Evolutionary conservation across 257 asterid genomes (phyloP).

Genomic region (Agastache rugosa): DNA sequence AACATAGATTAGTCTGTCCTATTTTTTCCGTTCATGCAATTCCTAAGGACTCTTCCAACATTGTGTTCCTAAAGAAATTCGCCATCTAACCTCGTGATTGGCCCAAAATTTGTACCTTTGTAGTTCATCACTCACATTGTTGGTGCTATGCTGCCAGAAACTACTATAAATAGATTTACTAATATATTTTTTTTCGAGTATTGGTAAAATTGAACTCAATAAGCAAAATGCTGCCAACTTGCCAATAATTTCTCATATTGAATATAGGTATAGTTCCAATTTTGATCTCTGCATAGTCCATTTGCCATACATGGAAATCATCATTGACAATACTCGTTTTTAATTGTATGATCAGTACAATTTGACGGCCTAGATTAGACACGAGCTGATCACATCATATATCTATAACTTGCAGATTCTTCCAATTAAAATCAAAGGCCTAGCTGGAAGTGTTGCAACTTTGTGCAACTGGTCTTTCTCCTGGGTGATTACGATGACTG

Average conservation of each 20-base stretch:
- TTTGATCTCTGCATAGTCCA: not conserved
- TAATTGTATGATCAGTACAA: not conserved
- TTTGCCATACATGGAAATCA: not conserved
- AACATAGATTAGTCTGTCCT: not conserved
- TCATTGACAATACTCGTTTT: not conserved
- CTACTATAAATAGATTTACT: no score
- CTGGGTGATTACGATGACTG: conserved; percentile 74
- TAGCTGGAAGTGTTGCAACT: conserved; percentile 92
- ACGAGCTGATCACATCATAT: not conserved
- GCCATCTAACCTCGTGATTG: not conserved
- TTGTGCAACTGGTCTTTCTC: conserved; percentile 75
- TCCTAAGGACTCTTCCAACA: not conserved
- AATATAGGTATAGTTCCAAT: not conserved
- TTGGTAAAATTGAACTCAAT: not conserved
- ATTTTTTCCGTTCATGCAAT: not conserved
- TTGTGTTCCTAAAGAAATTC: not conserved
- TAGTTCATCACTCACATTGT: no score
- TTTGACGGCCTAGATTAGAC: not conserved
- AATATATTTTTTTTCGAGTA: not conserved
- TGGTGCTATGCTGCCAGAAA: no score
- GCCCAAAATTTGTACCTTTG: not conserved
- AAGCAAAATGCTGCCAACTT: not conserved
- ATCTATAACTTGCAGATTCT: conserved; percentile 60
- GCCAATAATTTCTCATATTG: not conserved
- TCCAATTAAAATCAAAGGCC: conserved; percentile 81